Evolutionary conservation across 768 basidiomycete species (phyloP), one percentile per base, ranked within the genome.

Genomic region (Holtermanniella nyarrowii): DNA sequence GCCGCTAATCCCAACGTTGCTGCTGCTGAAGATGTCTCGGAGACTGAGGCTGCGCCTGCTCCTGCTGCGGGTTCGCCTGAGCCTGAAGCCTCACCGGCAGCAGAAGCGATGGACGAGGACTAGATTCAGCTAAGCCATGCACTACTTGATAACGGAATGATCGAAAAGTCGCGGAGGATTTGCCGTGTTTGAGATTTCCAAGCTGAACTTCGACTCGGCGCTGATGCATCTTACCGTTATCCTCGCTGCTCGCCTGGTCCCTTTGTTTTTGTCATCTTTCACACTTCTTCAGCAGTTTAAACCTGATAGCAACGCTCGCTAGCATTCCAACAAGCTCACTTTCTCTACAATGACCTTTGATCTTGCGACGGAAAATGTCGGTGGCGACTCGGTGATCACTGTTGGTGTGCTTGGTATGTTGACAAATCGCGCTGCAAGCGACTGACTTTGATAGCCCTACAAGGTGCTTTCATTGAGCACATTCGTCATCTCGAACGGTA

Each of bases 391-490:
- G 46, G 51, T 44, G 3, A 48, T 66, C 40, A 46, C 46, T 4
- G 59, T 66, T 40, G 65, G 65, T n/a, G 65, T 66, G 3, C 52
- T 66, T n/a, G 63, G 63, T 65, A 51, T 23, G 63, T 49, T 20
- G 10, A 4, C 20, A 43, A 3, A 44, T 2, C 40, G n/a, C 14
- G 25, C 27, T 42, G 10, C 37, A 22, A 13, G 20, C 25, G 12
- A 16, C 25, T 12, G 18, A 22, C 3, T 22, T 26, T 44, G 43
- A 22, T 63, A 88, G 91, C 91, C 31, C 77, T 96, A 39, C 91
- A 95, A 70, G 91, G 91, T 42, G 89, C 89, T 7, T 95, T 96
- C 68, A 76, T 78, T 14, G 91, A 96, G 72, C 91, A 96, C 70
- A 78, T 86, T 68, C 24, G 80, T 80, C 56, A 77, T 88, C 49